Percentiles rank a stretch among this genome's conserved stretches.
Conservation (phyloP, 2,329 filamentous ascomycete genomes). For the Aureobasidium namibiae region DNA sequence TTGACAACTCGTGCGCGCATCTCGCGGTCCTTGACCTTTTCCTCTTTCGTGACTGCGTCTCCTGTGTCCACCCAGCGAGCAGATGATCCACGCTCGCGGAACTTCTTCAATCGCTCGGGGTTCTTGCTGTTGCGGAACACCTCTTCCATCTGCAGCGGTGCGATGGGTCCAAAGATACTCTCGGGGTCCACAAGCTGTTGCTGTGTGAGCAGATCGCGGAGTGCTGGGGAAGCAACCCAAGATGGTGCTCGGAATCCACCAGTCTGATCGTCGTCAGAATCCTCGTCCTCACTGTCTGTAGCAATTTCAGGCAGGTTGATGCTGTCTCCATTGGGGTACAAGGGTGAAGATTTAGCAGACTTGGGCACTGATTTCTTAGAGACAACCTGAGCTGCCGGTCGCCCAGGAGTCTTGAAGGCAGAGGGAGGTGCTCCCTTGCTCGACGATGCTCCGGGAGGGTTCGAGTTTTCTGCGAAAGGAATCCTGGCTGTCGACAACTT, state of each 20-base stretch:
- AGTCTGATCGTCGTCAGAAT: conserved; percentile 43
- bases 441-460: conserved; percentile 32
- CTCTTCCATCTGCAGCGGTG: conserved; percentile 87
- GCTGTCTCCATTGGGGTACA: conserved; percentile 79
- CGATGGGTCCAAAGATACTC: conserved; percentile 80
- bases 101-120: conserved; percentile 68
- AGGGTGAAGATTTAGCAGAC: conserved; percentile 66
- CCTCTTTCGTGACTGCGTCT: conserved; percentile 79
- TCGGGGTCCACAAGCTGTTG: conserved; percentile 84
- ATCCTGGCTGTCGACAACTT: conserved; percentile 84
- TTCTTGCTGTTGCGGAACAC: conserved; percentile 80
- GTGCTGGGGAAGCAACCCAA: conserved; percentile 84
- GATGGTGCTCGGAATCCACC: conserved; percentile 57
- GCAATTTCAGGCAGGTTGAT: conserved; percentile 93
- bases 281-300: conserved; percentile 85
- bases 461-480: conserved; percentile 69
- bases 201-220: conserved; percentile 63
- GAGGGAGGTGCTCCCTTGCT: conserved; percentile 18
- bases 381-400: conserved; percentile 35
- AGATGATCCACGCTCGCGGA: conserved; percentile 83
- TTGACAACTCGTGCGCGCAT: conserved; percentile 70
- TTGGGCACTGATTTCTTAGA: conserved; percentile 38
- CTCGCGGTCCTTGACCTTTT: conserved; percentile 71
- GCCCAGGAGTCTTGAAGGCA: conserved; percentile 60
- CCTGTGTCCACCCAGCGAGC: conserved; percentile 75